Conservation (phyloP, 352 stramenopile genomes). For the Peronospora destructor region DNA sequence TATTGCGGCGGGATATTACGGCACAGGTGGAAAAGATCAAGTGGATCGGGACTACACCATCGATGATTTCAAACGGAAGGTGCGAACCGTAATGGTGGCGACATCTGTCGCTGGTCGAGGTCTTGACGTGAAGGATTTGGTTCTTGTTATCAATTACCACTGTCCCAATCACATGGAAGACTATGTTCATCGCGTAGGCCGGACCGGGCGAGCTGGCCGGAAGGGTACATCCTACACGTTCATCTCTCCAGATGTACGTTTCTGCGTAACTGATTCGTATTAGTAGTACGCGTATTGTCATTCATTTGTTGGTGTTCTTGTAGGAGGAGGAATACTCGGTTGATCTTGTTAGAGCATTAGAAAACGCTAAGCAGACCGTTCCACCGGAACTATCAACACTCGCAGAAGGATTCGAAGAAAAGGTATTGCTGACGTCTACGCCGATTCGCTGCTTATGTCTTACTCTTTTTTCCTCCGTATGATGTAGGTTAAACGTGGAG, state of each 20-base stretch:
- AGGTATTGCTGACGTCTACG: constrained; percentile 35
- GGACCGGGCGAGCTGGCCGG: constrained; percentile 92
- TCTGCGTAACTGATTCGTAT: not conserved
- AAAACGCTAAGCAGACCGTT: constrained; percentile 73
- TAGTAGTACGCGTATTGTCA: constrained; percentile 1
- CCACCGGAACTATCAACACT: constrained; percentile 87
- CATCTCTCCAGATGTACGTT: constrained; percentile 90
- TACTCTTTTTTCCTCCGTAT: constrained; percentile 3
- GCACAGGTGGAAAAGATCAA: constrained; percentile 96
- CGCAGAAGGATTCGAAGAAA: constrained; percentile 93
- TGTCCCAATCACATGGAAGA: constrained; percentile 99
- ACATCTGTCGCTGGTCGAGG: constrained; percentile 96
- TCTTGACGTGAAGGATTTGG: constrained; percentile 96
- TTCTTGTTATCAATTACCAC: constrained; percentile 99
- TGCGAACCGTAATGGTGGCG: constrained; percentile 89
- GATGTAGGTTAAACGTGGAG: constrained; percentile 84
- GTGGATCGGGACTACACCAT: constrained; percentile 98
- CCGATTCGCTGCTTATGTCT: not conserved
- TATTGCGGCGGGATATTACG: constrained; percentile 2
- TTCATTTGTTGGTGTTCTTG: constrained; percentile 10
- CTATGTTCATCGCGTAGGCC: constrained; percentile 98
- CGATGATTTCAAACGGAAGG: constrained; percentile 97
- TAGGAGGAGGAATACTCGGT: constrained; percentile 96
- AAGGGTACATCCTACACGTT: constrained; percentile 99
- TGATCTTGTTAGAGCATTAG: constrained; percentile 95